These are phyloP conservation scores for Zasmidium cellare DNA, from an alignment of 2,329 filamentous ascomycete genomes.

Conservation along the genomic window DNA sequence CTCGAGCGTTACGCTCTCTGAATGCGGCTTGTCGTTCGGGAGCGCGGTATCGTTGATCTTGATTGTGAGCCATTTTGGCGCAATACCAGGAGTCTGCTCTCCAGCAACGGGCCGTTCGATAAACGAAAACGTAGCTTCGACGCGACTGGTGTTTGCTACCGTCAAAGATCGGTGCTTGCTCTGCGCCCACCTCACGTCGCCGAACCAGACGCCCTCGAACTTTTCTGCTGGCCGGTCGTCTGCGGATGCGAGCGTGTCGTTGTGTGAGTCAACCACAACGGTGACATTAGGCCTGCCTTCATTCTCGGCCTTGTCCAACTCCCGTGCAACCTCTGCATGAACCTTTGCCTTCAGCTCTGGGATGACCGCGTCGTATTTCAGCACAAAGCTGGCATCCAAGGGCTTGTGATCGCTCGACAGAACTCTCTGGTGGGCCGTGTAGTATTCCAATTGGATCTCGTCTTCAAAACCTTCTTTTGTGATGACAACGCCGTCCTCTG, in stretches of 20 bases:
- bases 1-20: constrained; percentile 65
- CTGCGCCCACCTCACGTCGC: constrained; percentile 68
- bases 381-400: constrained; percentile 74
- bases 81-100: constrained; percentile 42
- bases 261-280: constrained; percentile 69
- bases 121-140: constrained; percentile 77
- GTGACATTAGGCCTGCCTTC: constrained; percentile 72
- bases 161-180: constrained; percentile 69
- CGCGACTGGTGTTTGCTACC: constrained; percentile 87
- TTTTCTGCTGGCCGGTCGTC: constrained; percentile 30
- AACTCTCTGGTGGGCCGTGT: constrained; percentile 85
- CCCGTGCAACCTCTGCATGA: constrained; percentile 81
- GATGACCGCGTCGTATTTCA: constrained; percentile 84
- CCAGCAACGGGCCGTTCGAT: constrained; percentile 65
- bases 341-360: constrained; percentile 80
- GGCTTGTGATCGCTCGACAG: constrained; percentile 96
- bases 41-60: constrained; percentile 28
- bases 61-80: constrained; percentile 70
- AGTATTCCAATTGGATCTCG: constrained; percentile 62
- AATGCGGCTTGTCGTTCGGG: constrained; percentile 20
- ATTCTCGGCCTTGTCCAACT: constrained; percentile 89
- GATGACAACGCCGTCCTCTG: constrained; percentile 51
- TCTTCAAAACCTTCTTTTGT: constrained; percentile 62
- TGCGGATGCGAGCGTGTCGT: constrained; percentile 31
- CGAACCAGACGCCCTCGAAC: constrained; percentile 70